These are phyloP conservation scores for Allantophomopsis lycopodina DNA, from an alignment of 2,329 filamentous ascomycete species.

Conservation along the genomic window DNA sequence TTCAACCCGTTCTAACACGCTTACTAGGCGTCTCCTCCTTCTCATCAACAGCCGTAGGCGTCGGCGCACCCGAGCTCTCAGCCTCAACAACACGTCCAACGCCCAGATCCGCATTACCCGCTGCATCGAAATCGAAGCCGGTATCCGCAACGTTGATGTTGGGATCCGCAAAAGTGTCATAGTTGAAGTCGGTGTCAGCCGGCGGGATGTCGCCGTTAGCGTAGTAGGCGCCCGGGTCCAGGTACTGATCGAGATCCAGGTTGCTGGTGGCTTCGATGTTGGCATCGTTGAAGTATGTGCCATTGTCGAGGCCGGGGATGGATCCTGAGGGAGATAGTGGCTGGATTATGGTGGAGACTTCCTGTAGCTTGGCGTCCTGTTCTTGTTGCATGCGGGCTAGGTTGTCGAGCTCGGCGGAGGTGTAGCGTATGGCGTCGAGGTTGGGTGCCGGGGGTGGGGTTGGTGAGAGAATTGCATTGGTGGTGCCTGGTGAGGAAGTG, in stretches of 20 bases:
- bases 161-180: conserved; percentile 1
- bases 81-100: conserved; percentile 1
- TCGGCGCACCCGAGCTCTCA: conserved; percentile 8
- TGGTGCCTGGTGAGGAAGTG: conserved; percentile 11
- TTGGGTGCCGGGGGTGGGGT: conserved; percentile 27
- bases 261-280: conserved; percentile 20
- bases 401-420: conserved; percentile 63
- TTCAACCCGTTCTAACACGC: not conserved
- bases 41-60: conserved; percentile 9
- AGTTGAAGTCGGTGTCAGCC: conserved; percentile 5
- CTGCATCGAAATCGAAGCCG: conserved; percentile 3
- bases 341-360: conserved; percentile 59
- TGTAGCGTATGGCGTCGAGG: conserved; percentile 51
- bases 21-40: not conserved
- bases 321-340: conserved; percentile 69
- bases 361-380: conserved; percentile 64
- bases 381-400: conserved; percentile 68
- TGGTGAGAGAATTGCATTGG: conserved; percentile 17
- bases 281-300: conserved; percentile 16
- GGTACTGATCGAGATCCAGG: conserved; percentile 36
- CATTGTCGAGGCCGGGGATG: conserved; percentile 53
- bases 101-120: not conserved
- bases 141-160: not conserved
- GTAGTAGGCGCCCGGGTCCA: conserved; percentile 27
- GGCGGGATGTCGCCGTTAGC: conserved; percentile 10